phyloP scores from a whole-genome alignment of 2,329 filamentous ascomycete genomes.

The Sporothrix dimorphospora region DNA sequence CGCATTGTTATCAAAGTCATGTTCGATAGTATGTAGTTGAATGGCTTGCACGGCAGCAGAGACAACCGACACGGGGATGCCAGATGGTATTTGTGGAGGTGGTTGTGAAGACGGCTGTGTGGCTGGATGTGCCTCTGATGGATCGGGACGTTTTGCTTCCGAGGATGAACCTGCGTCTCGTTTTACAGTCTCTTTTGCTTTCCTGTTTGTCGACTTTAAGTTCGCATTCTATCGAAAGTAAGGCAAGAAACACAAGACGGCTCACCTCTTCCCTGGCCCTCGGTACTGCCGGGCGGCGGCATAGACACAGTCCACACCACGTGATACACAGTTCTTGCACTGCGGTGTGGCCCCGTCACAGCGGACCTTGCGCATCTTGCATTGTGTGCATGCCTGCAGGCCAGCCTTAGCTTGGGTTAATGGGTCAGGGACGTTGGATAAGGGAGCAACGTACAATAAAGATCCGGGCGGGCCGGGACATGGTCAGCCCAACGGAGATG shows the following conservation, averaged over 20 bases:
- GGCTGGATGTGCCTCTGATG: neutral
- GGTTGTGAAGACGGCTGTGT: too few relatives aligned
- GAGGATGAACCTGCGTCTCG: neutral
- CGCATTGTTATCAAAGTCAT: neutral
- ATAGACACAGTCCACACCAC: neutral
- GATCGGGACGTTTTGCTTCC: neutral
- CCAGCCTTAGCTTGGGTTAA: neutral
- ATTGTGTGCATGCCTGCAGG: constrained; percentile 9
- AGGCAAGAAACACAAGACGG: too few relatives aligned
- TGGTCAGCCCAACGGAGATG: neutral
- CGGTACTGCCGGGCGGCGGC: neutral
- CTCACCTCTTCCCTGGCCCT: neutral
- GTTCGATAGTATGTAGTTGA: neutral
- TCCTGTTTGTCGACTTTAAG: neutral
- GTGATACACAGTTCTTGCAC: neutral
- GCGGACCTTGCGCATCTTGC: neutral
- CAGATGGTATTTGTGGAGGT: too few relatives aligned
- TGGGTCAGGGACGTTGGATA: too few relatives aligned
- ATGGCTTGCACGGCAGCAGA: neutral
- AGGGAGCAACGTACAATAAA: too few relatives aligned
- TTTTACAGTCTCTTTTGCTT: neutral
- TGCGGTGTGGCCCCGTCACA: constrained; percentile 2
- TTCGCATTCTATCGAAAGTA: too few relatives aligned
- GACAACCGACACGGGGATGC: neutral
- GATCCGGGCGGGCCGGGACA: constrained; percentile 4